Evolutionary conservation across 2,329 filamentous ascomycete genomes (phyloP), one percentile per base, ranked within the genome.

Genomic region (Colletotrichum coccodes): DNA sequence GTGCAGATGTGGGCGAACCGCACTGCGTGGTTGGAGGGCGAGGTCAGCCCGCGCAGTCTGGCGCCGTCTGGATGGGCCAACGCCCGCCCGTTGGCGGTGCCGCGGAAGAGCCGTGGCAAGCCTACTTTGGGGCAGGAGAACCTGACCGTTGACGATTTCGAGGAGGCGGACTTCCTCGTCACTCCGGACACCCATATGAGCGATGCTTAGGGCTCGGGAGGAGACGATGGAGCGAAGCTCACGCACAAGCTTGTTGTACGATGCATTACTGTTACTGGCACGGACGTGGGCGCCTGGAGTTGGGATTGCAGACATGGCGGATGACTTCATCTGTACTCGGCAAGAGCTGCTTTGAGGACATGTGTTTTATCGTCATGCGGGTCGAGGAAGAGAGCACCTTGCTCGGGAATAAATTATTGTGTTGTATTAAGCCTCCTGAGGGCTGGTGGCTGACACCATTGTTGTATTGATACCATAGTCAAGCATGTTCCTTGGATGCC

Each of bases 111-210:
- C 54, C 59, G 62, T 61, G 23, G 61, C 18, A 71, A 71, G 64
- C 53, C 49, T 34, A 58, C 28, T 30, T 40, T 76, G 5, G 83
- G 76, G 1, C 84, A 88, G 74, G 85, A 88, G 74, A 88, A 87
- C 71, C 78, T 79, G 71, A 77, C 77, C 5, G 72, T 80, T 0
- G 81, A 81, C 47, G 91, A 94, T 76, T 94, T 94, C 76, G 90
- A 87, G 65, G 92, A 94, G 67, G 91, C 91, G 0, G 84, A 87
- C 1, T 94, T 94, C 68, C 76, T 91, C 60, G 87, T 89, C 64
- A 73, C 72, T 14, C 78, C 77, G 44, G 81, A 82, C 30, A 77
- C 82, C 53, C 82, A 85, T 14, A 83, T 87, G 81, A 77, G 75
- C 38, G 79, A 78, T 60, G 72, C 71, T 6, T 79, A 50, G 73